A percentile compares a stretch with the other conserved stretches of the same genome.
Evolutionary conservation across 2,329 filamentous ascomycete genomes (phyloP).

Genomic region (Aureobasidium sp.): DNA sequence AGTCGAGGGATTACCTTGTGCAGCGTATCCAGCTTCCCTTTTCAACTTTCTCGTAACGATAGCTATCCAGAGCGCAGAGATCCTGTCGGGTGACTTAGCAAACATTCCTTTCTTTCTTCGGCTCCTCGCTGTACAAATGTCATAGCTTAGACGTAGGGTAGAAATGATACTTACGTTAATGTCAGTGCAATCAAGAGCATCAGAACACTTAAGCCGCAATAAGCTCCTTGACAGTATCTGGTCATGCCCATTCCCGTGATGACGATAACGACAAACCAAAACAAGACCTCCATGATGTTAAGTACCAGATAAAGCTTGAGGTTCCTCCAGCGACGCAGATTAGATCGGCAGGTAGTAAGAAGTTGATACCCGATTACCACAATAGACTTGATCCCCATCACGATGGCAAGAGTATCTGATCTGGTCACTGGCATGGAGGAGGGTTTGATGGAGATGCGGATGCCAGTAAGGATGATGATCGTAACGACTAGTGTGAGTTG

Average conservation of each 20-base stretch:
- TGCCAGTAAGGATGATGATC: neutral
- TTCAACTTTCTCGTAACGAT: no score
- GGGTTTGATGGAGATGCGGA: neutral
- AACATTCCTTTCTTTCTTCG: no score
- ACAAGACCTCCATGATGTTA: constrained; percentile 47
- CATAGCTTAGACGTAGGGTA: no score
- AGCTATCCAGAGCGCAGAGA: no score
- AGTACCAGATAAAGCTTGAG: constrained; percentile 48
- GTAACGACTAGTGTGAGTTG: neutral
- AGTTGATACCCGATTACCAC: constrained; percentile 48
- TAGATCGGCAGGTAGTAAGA: constrained; percentile 38
- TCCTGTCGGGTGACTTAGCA: no score
- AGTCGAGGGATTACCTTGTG: no score
- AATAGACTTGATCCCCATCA: constrained; percentile 38
- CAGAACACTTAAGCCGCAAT: neutral
- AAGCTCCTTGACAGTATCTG: neutral
- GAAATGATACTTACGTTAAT: no score
- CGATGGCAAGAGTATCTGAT: neutral
- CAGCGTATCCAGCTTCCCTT: no score
- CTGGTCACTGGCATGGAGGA: neutral
- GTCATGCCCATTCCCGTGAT: constrained; percentile 24
- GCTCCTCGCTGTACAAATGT: no score
- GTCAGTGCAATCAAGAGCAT: neutral
- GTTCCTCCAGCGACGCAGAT: constrained; percentile 41
- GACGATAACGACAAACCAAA: constrained; percentile 45